Evolutionary conservation across 495 filamentous ascomycete genomes (phyloP), one percentile per base, ranked within the genome.

Genomic region (Daldinia decipiens): DNA sequence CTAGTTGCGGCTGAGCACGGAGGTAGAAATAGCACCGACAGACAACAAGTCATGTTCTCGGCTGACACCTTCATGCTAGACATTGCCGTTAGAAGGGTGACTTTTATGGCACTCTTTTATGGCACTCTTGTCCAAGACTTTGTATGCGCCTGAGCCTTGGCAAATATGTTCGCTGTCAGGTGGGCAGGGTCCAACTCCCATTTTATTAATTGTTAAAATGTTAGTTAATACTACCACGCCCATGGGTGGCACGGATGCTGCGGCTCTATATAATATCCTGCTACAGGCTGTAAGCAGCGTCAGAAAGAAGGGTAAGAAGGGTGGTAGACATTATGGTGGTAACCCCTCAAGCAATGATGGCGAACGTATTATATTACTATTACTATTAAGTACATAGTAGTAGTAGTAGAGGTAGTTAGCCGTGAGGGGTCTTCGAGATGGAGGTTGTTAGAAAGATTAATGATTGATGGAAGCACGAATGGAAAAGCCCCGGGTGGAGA

Each of bases 1-100:
- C 50, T 21, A 68, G 56, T 9, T 47, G 27, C 43, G 45, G 70
- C 65, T 62, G 65, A 72, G 56, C 9, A 29, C 61, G 70, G 70
- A 24, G 6, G 34, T 54, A 72, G 24, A 72, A 60, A 52, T 59
- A 68, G 12, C 5, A 54, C 69, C 69, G 69, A 58, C 12, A 4
- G 50, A 6, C 1, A n/a, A 29, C 24, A 26, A 11, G 27, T 21
- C 13, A 9, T 3, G 12, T 50, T 27, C 26, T 11, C 24, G 29
- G 45, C 40, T 51, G 32, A 29, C 11, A 21, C 29, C 7, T 27
- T 54, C 13, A 38, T 19, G 21, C 17, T 51, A 54, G 38, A 45
- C 19, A 50, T 55, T 3, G 12, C 45, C 5, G 24, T 4, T 45
- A 13, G 36, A 45, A 29, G 21, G 56, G 24, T 56, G 58, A 32